Evolutionary conservation across 2,329 filamentous ascomycete genomes (phyloP), one percentile per base, ranked within the genome.

Genomic region (Ophiocordyceps polyrhachis-furcata): DNA sequence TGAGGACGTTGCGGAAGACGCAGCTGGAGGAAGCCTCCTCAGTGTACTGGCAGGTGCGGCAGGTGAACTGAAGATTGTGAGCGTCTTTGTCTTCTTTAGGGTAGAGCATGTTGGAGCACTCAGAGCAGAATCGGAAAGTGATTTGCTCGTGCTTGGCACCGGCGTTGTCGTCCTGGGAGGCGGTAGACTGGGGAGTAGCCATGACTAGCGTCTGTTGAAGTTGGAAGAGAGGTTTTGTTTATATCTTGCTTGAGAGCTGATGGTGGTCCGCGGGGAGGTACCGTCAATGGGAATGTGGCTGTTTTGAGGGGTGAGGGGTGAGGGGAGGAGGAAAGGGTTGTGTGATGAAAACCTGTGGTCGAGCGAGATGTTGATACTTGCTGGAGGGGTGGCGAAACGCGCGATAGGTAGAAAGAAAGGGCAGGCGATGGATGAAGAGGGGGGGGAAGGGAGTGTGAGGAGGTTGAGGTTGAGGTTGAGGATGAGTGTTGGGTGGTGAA

Each of bases 21-120:
- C 91, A 96, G 49, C 85, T 81, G 20, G 86, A 89, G 49, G 77
- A 77, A 29, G 89, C 88, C 50, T 82, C 77, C 60, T 94, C 87
- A 55, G 81, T 84, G 66, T 86, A 94, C 59, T 87, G 81, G 68
- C 91, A 98, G 46, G 88, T 95, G 55, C 89, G 84, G 71, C 91
- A 98, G 51, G 85, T 87, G 66, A 93, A 98, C 69, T 94, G 82
- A 53, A 98, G 79, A 56, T 79, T 81, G 67, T 84, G 84, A 49
- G 78, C 79, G 49, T 80, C 71, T 50, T 81, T 79, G 64, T 98
- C 87, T 70, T 98, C 93, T 66, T 93, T 91, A 43, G 91, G 91
- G 59, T 96, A 96, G 45, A 98, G 73, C 75, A 98, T 83, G 71
- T 98, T 98, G 56, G 88, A 94, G 69, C 91, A 98, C 73, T 98